phyloP scores from a whole-genome alignment of 163 green algal species.

The Smithsoniella earleae region DNA sequence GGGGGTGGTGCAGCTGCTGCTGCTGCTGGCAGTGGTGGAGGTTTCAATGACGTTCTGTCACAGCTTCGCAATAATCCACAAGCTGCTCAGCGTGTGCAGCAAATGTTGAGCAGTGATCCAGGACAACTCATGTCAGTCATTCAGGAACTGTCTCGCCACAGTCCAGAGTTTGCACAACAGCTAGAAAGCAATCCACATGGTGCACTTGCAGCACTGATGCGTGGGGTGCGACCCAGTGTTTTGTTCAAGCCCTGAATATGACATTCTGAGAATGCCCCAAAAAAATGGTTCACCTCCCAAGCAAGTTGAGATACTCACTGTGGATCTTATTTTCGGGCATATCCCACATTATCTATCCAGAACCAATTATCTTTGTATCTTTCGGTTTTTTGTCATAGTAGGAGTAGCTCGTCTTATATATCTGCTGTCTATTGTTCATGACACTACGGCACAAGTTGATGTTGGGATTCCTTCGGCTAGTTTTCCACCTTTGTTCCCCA shows the following conservation, averaged over 20 bases:
- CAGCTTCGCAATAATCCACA: slow-evolving; percentile 57
- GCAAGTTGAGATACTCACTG: not conserved
- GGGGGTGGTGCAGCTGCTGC: slow-evolving; percentile 68
- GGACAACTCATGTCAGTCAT: slow-evolving; percentile 20
- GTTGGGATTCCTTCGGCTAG: too few species aligned
- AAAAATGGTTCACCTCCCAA: too few species aligned
- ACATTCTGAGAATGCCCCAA: too few species aligned
- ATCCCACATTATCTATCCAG: too few species aligned
- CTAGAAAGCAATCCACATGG: slow-evolving; percentile 76
- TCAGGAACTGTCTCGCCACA: slow-evolving; percentile 78
- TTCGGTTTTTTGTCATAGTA: too few species aligned
- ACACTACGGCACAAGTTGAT: too few species aligned
- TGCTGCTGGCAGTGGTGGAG: slow-evolving; percentile 45
- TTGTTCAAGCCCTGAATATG: not conserved
- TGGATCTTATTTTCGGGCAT: not conserved
- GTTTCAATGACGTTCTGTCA: not conserved
- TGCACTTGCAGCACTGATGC: not conserved
- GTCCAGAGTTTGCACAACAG: slow-evolving; percentile 76
- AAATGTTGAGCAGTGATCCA: slow-evolving; percentile 39
- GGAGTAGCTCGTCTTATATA: too few species aligned
- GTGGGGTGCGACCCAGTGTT: slow-evolving; percentile 34
- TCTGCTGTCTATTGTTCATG: too few species aligned
- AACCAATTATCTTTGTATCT: too few species aligned
- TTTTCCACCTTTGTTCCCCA: too few species aligned
- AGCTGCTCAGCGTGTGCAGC: slow-evolving; percentile 82